Percentiles rank a stretch among this genome's conserved stretches.
phyloP scores from a whole-genome alignment of 31 red algal species.

The Asparagopsis taxiformis region DNA sequence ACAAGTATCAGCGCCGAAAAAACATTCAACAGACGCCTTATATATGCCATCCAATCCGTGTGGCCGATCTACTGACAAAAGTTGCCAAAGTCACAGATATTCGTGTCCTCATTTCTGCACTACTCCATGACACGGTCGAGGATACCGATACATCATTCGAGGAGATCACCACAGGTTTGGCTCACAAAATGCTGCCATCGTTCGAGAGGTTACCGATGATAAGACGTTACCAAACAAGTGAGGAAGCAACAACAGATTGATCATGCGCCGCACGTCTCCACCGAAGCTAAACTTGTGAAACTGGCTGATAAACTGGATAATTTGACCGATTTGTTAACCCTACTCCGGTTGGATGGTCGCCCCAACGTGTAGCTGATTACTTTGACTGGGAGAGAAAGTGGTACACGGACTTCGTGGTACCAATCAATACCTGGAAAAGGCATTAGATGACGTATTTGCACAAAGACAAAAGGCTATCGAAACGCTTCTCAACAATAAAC shows the following conservation, averaged over 20 bases:
- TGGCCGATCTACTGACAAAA: conserved; percentile 53
- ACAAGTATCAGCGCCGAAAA: conserved; percentile 69
- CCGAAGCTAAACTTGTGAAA: conserved; percentile 57
- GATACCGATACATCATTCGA: conserved; percentile 82
- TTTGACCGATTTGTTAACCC: conserved; percentile 33
- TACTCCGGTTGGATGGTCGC: conserved; percentile 57
- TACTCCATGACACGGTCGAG: conserved; percentile 94
- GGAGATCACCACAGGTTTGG: conserved; percentile 75
- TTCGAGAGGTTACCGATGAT: conserved; percentile 67
- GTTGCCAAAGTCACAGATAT: conserved; percentile 65
- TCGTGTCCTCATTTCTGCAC: conserved; percentile 61
- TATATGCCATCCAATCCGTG: conserved; percentile 86
- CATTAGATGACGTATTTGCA: conserved; percentile 36
- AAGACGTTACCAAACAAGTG: conserved; percentile 41
- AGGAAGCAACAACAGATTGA: conserved; percentile 65
- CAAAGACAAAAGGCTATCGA: conserved; percentile 9
- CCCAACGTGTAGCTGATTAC: conserved; percentile 52
- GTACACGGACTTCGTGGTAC: conserved; percentile 44
- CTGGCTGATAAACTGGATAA: conserved; percentile 78
- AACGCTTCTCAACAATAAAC: too few relatives aligned
- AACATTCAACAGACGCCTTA: conserved; percentile 55
- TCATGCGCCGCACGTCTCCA: conserved; percentile 17
- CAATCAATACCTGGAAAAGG: conserved; percentile 26
- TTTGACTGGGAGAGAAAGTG: conserved; percentile 68
- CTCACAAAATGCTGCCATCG: conserved; percentile 46